Evolutionary conservation across 768 basidiomycete genomes (phyloP), one percentile per base, ranked within the genome.

Genomic region (Serendipita sp.): DNA sequence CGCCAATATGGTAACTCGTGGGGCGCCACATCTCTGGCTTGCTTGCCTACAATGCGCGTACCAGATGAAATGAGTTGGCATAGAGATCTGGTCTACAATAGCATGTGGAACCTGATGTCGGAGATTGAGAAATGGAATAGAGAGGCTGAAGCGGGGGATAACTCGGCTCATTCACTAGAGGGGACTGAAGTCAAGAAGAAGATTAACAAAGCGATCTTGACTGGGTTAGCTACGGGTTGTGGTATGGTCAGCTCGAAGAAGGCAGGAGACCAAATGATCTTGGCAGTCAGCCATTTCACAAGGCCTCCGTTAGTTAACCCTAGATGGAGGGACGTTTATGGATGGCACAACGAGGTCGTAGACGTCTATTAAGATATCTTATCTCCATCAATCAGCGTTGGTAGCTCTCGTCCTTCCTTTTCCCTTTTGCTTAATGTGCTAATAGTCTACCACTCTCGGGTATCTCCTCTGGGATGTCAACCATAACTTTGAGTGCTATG

Each of bases 1-100:
- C n/a, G n/a, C 46, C 40, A 52, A 11, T 37, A 65, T 27, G 45
- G 18, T 10, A 66, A 66, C 37, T 11, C 33, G 1, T 55, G 55
- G 29, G 58, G 44, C 29, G 64, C 64, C 3, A 46, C n/a, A 37
- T 64, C 44, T 45, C 29, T 75, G n/a, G 73, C 73, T 3, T 66
- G 75, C 37, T 66, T 70, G 27, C 74, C 72, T 3, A 73, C 73
- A 23, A 75, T 75, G 74, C 72, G 72, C 62, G 64, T 65, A 43
- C 73, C 73, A 27, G 66, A 66, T 18, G 66, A 68, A 16, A 62
- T 71, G 3, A 55, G 62, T 29, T 75, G 74, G 74, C 70, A 74
- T 43, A 66, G 67, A 29, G 74, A 73, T 63, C 68, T 75, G 34
- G 72, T 74, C 29, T 74, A 74, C 67, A 72, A 74, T 50, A 69